A percentile compares a stretch with the other conserved stretches of the same genome.
Evolutionary conservation across 169 alveolate genomes (phyloP).

Genomic region (Plasmodium chabaudi): DNA sequence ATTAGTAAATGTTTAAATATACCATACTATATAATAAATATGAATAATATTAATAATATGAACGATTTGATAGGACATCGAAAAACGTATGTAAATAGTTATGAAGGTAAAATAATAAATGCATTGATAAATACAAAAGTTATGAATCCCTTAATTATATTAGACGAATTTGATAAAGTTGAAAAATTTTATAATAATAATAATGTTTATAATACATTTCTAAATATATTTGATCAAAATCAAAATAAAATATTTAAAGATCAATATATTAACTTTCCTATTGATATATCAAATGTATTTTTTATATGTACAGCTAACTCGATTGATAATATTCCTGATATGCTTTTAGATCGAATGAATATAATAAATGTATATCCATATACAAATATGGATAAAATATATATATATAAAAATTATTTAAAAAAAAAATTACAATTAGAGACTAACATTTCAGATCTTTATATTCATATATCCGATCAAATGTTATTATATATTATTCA

Average conservation of each 20-base stretch:
- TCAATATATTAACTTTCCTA: conserved; percentile 84
- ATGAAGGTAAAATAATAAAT: conserved; percentile 94
- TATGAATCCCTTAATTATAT: conserved; percentile 91
- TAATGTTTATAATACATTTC: conserved; percentile 90
- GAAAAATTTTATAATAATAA: conserved; percentile 79
- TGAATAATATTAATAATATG: conserved; percentile 94
- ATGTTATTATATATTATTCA: conserved; percentile 83
- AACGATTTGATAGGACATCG: conserved; percentile 96
- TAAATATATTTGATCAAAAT: conserved; percentile 94
- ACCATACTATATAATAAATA: conserved; percentile 88
- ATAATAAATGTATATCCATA: conserved; percentile 93
- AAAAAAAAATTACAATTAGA: conserved; percentile 87
- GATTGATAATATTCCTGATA: conserved; percentile 93
- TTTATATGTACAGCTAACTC: conserved; percentile 96
- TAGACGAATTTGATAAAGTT: conserved; percentile 95
- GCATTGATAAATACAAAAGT: conserved; percentile 87
- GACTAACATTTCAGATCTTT: conserved; percentile 84
- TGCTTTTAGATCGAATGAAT: conserved; percentile 96
- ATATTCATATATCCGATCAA: conserved; percentile 80
- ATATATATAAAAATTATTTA: conserved; percentile 90
- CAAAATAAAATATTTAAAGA: conserved; percentile 88
- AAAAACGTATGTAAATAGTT: conserved; percentile 96
- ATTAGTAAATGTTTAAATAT: conserved; percentile 92
- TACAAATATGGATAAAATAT: conserved; percentile 89
- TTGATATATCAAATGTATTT: conserved; percentile 92